A percentile compares a stretch with the other conserved stretches of the same genome.
Evolutionary conservation across 495 filamentous ascomycete genomes (phyloP).

Genomic region (Aspergillus conjunctus): DNA sequence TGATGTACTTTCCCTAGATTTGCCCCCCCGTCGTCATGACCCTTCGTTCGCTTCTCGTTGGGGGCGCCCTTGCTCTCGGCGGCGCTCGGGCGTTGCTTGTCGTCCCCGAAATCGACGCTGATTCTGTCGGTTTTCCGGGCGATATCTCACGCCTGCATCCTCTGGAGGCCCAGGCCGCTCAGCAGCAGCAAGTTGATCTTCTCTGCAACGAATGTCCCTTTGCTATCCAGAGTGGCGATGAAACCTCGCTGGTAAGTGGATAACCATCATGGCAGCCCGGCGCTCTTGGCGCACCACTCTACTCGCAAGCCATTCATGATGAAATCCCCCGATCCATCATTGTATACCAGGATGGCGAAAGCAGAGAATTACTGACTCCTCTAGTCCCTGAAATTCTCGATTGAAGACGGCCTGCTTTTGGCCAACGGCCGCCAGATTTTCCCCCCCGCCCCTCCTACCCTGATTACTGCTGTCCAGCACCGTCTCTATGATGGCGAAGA

Average conservation of each 20-base stretch:
- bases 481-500: conserved; percentile 38
- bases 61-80: conserved; percentile 44
- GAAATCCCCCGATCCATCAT: conserved; percentile 1
- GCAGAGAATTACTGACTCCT: conserved; percentile 14
- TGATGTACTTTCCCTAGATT: conserved; percentile 15
- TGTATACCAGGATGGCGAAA: neutral
- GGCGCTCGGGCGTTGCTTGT: conserved; percentile 52
- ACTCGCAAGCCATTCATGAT: neutral
- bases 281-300: neutral
- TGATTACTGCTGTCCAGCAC: conserved; percentile 41
- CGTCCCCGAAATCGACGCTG: conserved; percentile 41
- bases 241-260: conserved; percentile 42
- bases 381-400: conserved; percentile 46
- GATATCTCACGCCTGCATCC: conserved; percentile 34
- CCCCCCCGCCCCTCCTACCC: conserved; percentile 41
- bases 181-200: conserved; percentile 39
- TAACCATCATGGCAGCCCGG: neutral
- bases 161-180: conserved; percentile 32
- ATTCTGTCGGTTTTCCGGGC: conserved; percentile 30
- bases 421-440: conserved; percentile 55
- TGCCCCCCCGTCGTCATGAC: conserved; percentile 37
- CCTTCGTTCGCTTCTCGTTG: conserved; percentile 45
- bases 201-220: conserved; percentile 52
- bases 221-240: conserved; percentile 41
- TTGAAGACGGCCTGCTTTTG: conserved; percentile 43